These are phyloP conservation scores for Fusarium tupiense DNA, from an alignment of 2,329 filamentous ascomycete species.

Conservation along the genomic window DNA sequence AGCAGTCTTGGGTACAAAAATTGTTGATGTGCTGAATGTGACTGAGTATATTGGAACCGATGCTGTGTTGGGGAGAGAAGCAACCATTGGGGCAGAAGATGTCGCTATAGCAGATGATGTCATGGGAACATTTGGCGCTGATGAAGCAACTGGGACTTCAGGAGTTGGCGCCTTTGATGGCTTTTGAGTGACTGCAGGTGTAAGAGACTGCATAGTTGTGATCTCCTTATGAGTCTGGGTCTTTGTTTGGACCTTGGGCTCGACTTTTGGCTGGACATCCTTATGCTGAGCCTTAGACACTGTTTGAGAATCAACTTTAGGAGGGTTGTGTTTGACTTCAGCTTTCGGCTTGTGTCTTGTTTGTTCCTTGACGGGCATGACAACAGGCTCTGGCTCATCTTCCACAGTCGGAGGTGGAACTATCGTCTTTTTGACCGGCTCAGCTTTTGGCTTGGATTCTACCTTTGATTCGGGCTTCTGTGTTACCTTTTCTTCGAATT, in stretches of 20 bases:
- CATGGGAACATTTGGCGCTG: background rate
- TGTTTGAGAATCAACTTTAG: background rate
- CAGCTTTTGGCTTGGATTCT: background rate
- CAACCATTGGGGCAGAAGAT: background rate
- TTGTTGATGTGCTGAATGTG: background rate
- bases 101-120: background rate
- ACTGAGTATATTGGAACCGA: background rate
- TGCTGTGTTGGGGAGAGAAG: background rate
- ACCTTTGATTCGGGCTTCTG: background rate
- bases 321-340: background rate
- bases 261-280: background rate
- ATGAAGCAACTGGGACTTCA: background rate
- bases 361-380: background rate
- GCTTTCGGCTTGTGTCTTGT: background rate
- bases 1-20: slow-evolving; percentile 9
- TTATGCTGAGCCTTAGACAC: background rate
- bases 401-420: slow-evolving; percentile 1
- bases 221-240: background rate
- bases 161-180: background rate
- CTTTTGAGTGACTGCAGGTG: background rate
- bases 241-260: background rate
- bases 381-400: background rate
- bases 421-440: background rate
- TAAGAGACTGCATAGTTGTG: background rate
- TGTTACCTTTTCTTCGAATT: background rate